Evolutionary conservation across 768 basidiomycete genomes (phyloP), one percentile per base, ranked within the genome.

Genomic region (Auriscalpium orientale): DNA sequence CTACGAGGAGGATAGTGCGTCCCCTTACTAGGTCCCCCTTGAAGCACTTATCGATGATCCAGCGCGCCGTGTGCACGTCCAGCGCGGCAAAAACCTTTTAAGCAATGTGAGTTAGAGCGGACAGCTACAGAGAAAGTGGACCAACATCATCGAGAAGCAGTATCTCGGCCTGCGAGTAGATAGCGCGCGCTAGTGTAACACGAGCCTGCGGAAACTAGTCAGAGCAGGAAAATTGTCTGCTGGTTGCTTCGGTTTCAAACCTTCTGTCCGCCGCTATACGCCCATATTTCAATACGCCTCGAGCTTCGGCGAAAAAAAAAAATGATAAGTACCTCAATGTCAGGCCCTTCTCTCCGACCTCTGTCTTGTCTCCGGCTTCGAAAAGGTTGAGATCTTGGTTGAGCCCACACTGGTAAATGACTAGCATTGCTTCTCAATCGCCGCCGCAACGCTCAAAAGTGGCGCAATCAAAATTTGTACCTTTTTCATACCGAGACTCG

Each of bases 61-160:
- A 79, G 37, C 73, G 70, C 1, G 77, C 73, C 2, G 81, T 83
- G 53, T 81, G 76, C 10, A 79, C 77, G 51, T 82, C 80, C 4
- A 81, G 67, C 3, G 79, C 78, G 9, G 77, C 76, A 16, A 81
- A 71, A 43, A 79, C 62, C 69, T n/a, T n/a, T n/a, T 70, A 43
- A 8, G 0, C 6, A 43, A 43, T 43, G 40, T 43, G 18, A 43
- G 8, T 43, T 5, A 5, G 28, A 28, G 4, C 28, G 4, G 28
- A 28, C 7, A 2, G 28, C 28, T 4, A 28, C 28, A 28, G 28
- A 28, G 28, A 28, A 28, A 7, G 28, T 28, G 28, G 28, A 28
- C 28, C 45, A n/a, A 89, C 80, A 63, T 91, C 89, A 62, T 92
- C 89, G 44, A 91, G 69, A 10, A 92, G 68, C 7, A 92, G 64